A percentile compares a stretch with the other conserved stretches of the same genome.
phyloP scores from a whole-genome alignment of 164 flowering plant species.

The Hamamelis virginiana region DNA sequence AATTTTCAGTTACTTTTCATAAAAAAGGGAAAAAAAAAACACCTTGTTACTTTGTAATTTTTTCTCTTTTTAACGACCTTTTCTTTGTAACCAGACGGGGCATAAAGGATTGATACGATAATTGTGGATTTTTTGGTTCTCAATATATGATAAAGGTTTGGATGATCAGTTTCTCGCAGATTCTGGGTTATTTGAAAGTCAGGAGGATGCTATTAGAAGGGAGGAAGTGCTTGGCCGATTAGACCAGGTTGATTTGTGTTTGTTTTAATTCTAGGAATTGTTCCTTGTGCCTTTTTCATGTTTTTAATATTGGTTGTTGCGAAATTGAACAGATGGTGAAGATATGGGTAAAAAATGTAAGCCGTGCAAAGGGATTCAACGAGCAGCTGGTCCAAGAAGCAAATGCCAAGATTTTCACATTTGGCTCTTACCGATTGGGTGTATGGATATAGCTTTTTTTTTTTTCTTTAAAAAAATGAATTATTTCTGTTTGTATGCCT shows the following conservation, averaged over 20 bases:
- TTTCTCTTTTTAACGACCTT: not conserved
- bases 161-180: constrained; percentile 55
- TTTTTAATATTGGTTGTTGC: constrained; percentile 8
- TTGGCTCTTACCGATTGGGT: constrained; percentile 69
- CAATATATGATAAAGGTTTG: constrained; percentile 1
- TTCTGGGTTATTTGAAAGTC: constrained; percentile 77
- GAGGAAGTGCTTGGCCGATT: constrained; percentile 90
- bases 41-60: not conserved
- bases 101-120: not conserved
- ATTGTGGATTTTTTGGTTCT: not conserved
- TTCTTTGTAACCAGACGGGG: not conserved
- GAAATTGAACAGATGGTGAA: constrained; percentile 49
- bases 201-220: constrained; percentile 70
- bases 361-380: constrained; percentile 50
- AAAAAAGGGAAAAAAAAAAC: no score
- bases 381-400: constrained; percentile 61
- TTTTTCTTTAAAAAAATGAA: constrained; percentile 12
- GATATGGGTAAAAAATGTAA: constrained; percentile 51
- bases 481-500: not conserved
- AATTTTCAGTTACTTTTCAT: no score
- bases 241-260: constrained; percentile 31
- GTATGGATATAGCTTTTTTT: constrained; percentile 11
- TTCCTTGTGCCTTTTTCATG: not conserved
- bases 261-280: not conserved
- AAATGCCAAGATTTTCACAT: constrained; percentile 65